Base-by-base conservation (phyloP, 2,329 filamentous ascomycete species). In the Annulohypoxylon truncatum region DNA sequence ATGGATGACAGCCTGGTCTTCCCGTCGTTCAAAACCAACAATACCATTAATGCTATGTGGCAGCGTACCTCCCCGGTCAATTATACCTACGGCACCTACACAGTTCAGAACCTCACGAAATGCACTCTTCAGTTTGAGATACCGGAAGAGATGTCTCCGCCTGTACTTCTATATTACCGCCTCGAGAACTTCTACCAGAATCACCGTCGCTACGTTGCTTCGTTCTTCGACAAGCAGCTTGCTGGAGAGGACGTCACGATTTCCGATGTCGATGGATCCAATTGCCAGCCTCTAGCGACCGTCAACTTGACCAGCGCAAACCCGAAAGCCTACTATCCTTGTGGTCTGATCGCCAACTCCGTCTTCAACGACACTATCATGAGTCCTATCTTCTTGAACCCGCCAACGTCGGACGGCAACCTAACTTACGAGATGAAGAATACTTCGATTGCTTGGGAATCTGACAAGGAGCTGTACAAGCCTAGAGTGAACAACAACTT, bases 161-260 rank as follows among this genome's bases (percentile, higher is more conserved):
- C 95, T 0, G 92, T 99, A 9, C 87, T 95, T 66, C 89, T 98
- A 79, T 99, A 97, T 83, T 99, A 99, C 80, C 91, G 92, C 72
- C 89, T 99, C 68, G 95, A 93, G 62, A 97, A 98, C 81, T 99
- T 99, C 82, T 98, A 98, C 83, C 96, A 99, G 80, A 99, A 99
- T 78, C 96, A 99, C 78, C 91, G 96, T 71, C 90, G 95, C 79
- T 99, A 99, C 73, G 96, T 97, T 66, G 92, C 93, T 76, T 97
- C 93, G 1, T 91, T 97, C 74, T 91, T 94, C 75, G 86, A 90
- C 61, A 85, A 92, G 55, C 96, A 99, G 79, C 84, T 99, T 56
- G 81, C 90, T 71, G 96, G 94, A 47, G 83, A 89, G 4, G 85
- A 84, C 9, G 85, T 92, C 15, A 82, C 83, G 29, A 86, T 85